Conservation (phyloP, 306 rosid species). For the Spatholobus suberectus region DNA sequence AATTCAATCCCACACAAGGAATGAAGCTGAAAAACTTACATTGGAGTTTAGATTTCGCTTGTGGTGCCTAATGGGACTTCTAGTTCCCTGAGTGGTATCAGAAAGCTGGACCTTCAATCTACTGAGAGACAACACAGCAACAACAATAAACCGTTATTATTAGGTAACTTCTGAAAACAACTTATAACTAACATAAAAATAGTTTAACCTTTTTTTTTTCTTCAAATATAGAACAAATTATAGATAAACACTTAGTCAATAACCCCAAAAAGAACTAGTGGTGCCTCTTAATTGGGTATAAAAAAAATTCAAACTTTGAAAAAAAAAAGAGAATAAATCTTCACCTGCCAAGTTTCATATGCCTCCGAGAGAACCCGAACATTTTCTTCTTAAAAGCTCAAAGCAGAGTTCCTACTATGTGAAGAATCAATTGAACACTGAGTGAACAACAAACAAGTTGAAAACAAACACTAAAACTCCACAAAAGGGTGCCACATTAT, state of each 20-base stretch:
- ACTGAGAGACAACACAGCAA: constrained; percentile 48
- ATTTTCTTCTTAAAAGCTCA: constrained; percentile 50
- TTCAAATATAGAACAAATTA: not conserved
- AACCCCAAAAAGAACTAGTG: not conserved
- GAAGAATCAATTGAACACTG: not conserved
- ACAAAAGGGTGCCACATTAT: constrained; percentile 31
- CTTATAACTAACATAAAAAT: not conserved
- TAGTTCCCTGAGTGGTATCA: constrained; percentile 79
- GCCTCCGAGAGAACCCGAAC: constrained; percentile 93
- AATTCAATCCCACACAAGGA: constrained; percentile 34
- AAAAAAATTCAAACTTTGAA: not conserved
- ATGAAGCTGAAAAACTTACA: constrained; percentile 51
- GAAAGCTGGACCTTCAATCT: constrained; percentile 86
- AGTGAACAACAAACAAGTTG: constrained; percentile 18
- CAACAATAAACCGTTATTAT: not conserved
- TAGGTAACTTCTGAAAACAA: not conserved
- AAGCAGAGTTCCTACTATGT: not conserved
- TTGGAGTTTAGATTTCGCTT: constrained; percentile 66
- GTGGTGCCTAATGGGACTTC: constrained; percentile 79
- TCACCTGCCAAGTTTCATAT: constrained; percentile 85
- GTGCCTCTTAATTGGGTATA: not conserved
- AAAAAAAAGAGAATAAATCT: not conserved
- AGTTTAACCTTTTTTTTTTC: too few relatives aligned
- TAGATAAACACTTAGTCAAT: not conserved
- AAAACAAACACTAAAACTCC: constrained; percentile 20